Base-by-base conservation (phyloP, 208 protist genomes). In the Dictyostelium gargantuum region DNA sequence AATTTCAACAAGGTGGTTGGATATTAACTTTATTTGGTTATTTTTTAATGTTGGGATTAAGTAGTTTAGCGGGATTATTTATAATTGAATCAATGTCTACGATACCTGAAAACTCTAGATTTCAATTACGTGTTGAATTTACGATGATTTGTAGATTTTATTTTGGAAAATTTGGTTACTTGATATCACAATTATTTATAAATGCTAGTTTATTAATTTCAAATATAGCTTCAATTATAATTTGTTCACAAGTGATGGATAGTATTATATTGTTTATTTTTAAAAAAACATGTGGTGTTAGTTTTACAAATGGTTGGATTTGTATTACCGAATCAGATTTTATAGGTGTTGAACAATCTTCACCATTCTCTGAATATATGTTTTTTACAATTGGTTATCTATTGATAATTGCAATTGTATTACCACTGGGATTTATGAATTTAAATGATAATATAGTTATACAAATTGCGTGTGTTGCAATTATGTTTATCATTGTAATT, bases 361-460 rank as follows among this genome's bases (percentile, higher is more conserved):
- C 86, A 48, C 77, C 77, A 9, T 85, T 85, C 8, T 29, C 21
- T 15, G 58, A 61, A 9, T 80, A 76, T 23, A 80, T 92, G 61
- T 50, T 85, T 17, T 84, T 86, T 8, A 86, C 86, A 4, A 15
- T 92, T 0, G 86, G 86, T 19, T 92, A 70, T 42, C n/a, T 92
- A 15, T 70, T 76, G 6, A 50, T 92, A 3, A n/a, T 92, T 6
- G 42, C 48, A 6, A 19, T 79, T 2, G 68, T 80, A 32, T 68
- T 92, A 35, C 86, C 86, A 74, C n/a, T 92, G 5, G 77, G 58
- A n/a, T 84, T 79, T 21, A 29, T 92, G 17, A 92, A 85, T 52
- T 35, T 92, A 21, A 50, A 92, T 5, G 86, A 92, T 46, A 92
- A 92, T 46, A 92, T 92, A 21, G 46, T 70, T 44, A 79, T 92